Evolutionary conservation across 2,329 filamentous ascomycete species (phyloP), one percentile per base, ranked within the genome.

Genomic region (Stachybotrys echinatus): DNA sequence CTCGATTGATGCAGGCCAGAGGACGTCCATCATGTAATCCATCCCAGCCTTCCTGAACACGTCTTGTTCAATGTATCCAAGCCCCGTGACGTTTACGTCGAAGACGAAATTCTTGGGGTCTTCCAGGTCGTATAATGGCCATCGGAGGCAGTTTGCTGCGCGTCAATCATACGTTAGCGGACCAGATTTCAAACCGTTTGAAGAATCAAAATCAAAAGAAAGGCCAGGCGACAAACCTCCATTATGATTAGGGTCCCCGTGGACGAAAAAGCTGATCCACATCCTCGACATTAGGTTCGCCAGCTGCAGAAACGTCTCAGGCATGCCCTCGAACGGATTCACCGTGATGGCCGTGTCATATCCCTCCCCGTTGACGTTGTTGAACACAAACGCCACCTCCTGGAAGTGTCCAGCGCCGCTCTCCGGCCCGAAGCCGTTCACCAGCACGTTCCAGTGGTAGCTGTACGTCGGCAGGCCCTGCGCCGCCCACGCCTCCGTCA

Each of bases 381-480:
- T 60, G 51, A 81, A 81, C 7, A 80, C 75, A 52, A 59, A 61
- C 3, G 50, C 52, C 7, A 61, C 54, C 50, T 60, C 59, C 47
- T 56, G 53, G 50, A 59, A 60, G 45, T 59, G 58, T 10, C 54
- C 53, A 7, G 53, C 53, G 21, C 59, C 59, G 38, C 52, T 42
- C 23, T 47, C 42, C 17, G 55, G 52, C 20, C 22, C 43, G 42
- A 44, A 19, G 22, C 54, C 54, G 47, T 54, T 52, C 47, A 54
- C 53, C 5, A 54, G 47, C 10, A 72, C 69, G 50, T 75, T 66
- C 54, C 72, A 75, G 27, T 66, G 62, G 59, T 75, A 75, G 49
- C 74, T 79, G 66, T 79, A 84, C 14, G 79, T 77, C 12, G 74
- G 64, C 6, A 78, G 57, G 17, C 68, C 69, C 23, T 69, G 62